These are phyloP conservation scores for Cucurbita maxima DNA, from an alignment of 306 rosid genomes.

Conservation along the genomic window DNA sequence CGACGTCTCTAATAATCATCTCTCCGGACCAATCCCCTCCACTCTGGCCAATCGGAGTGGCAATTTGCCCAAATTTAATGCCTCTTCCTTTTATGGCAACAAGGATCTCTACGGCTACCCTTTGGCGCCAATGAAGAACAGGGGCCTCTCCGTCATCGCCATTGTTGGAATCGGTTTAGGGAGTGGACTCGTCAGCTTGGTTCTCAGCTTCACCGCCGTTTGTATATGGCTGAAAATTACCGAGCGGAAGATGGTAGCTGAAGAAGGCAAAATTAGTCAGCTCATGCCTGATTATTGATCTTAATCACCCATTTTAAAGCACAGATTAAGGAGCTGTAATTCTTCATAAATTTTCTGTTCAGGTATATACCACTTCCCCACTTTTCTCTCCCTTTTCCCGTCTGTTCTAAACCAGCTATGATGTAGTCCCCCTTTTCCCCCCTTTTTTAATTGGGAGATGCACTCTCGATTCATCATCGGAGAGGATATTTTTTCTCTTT, in stretches of 20 bases:
- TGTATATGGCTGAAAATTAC: slow-evolving; percentile 85
- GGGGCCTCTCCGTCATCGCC: slow-evolving; percentile 46
- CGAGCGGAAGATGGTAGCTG: slow-evolving; percentile 54
- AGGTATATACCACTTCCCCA: slow-evolving; percentile 15
- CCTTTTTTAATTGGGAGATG: not conserved
- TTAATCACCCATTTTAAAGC: not conserved
- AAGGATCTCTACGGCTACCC: slow-evolving; percentile 92
- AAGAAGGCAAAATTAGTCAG: slow-evolving; percentile 74
- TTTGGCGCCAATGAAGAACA: slow-evolving; percentile 39
- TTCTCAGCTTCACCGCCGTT: slow-evolving; percentile 77
- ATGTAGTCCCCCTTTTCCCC: not conserved
- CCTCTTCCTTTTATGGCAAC: slow-evolving; percentile 55
- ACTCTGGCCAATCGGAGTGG: slow-evolving; percentile 51
- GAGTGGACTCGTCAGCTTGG: slow-evolving; percentile 76
- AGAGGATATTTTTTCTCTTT: not conserved
- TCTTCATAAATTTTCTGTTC: slow-evolving; percentile 1
- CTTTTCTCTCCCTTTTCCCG: not conserved
- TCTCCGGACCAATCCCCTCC: slow-evolving; percentile 69
- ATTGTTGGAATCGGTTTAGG: slow-evolving; percentile 94
- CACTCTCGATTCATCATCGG: not conserved
- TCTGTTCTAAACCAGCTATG: not conserved
- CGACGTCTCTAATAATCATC: slow-evolving; percentile 66
- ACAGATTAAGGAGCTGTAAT: slow-evolving; percentile 1
- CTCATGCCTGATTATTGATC: slow-evolving; percentile 81
- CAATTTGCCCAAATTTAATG: slow-evolving; percentile 56